Percentiles rank a stretch among this genome's conserved stretches.
phyloP scores from a whole-genome alignment of 2,329 filamentous ascomycete species.

The Talaromyces verruculosus region DNA sequence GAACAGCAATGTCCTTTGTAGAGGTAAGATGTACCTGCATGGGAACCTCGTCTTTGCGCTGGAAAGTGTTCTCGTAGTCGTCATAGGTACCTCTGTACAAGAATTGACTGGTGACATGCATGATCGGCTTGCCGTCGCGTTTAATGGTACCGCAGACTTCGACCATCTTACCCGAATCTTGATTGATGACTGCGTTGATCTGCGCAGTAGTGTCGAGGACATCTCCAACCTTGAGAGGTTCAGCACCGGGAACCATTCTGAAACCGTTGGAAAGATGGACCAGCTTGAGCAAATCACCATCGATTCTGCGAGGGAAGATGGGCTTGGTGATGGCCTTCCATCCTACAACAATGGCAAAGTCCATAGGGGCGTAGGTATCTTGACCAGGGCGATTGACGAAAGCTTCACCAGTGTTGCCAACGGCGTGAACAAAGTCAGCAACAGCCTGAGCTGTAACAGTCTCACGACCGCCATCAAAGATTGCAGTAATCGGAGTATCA shows the following conservation, averaged over 20 bases:
- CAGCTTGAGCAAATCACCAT: slow-evolving; percentile 92
- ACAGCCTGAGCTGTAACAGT: slow-evolving; percentile 89
- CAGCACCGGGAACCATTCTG: slow-evolving; percentile 94
- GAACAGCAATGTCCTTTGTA: slow-evolving; percentile 86
- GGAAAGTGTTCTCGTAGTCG: slow-evolving; percentile 98
- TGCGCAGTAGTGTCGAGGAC: slow-evolving; percentile 88
- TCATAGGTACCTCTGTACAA: slow-evolving; percentile 89
- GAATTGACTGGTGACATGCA: slow-evolving; percentile 99
- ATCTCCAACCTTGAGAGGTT: slow-evolving; percentile 94
- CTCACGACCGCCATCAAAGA: slow-evolving; percentile 84
- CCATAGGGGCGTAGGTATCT: slow-evolving; percentile 93
- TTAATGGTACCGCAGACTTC: slow-evolving; percentile 98
- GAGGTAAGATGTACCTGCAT: slow-evolving; percentile 88
- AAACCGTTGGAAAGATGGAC: slow-evolving; percentile 97
- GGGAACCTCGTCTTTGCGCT: slow-evolving; percentile 91
- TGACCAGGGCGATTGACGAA: slow-evolving; percentile 96
- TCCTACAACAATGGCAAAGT: slow-evolving; percentile 95
- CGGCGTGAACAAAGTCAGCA: slow-evolving; percentile 98
- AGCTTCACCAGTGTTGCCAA: slow-evolving; percentile 95
- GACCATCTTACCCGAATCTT: slow-evolving; percentile 98
- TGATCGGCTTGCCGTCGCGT: slow-evolving; percentile 78
- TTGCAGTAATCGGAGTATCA: slow-evolving; percentile 77
- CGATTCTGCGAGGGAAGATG: slow-evolving; percentile 94
- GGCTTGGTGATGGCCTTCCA: slow-evolving; percentile 99
- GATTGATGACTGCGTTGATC: slow-evolving; percentile 97